Conservation (phyloP, 2,329 filamentous ascomycete species). For the Pseudodiploospora longispora region DNA sequence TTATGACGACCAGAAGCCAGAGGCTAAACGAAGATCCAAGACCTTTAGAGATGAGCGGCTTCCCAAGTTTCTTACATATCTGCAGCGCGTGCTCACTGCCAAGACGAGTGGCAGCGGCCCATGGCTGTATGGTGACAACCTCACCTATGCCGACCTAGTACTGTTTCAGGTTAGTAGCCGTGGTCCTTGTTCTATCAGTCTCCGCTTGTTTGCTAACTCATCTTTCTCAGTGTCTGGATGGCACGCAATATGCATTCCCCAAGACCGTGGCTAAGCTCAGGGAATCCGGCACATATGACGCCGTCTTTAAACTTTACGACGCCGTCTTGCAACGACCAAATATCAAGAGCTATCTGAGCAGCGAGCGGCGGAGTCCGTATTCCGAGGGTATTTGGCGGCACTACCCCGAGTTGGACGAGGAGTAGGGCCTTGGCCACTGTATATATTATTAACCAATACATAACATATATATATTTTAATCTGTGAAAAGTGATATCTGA, state of each 20-base stretch:
- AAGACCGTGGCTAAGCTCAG: slow-evolving; percentile 52
- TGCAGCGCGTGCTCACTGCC: slow-evolving; percentile 54
- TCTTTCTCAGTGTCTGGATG: slow-evolving; percentile 40
- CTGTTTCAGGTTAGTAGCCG: slow-evolving; percentile 54
- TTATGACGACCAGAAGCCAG: slow-evolving; percentile 70
- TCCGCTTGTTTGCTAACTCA: slow-evolving; percentile 1
- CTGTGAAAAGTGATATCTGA: too few relatives aligned
- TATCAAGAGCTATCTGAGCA: slow-evolving; percentile 61
- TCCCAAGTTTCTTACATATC: slow-evolving; percentile 65
- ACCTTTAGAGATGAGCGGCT: slow-evolving; percentile 54
- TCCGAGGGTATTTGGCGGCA: slow-evolving; percentile 59
- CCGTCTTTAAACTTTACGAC: slow-evolving; percentile 57
- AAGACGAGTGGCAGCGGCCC: slow-evolving; percentile 50
- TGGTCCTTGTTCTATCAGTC: neutral
- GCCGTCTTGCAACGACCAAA: slow-evolving; percentile 54
- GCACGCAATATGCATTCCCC: slow-evolving; percentile 59
- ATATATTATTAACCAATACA: too few relatives aligned
- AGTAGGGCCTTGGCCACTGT: neutral
- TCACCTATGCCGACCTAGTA: slow-evolving; percentile 68
- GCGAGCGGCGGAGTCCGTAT: slow-evolving; percentile 55
- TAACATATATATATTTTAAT: too few relatives aligned
- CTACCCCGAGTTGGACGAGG: slow-evolving; percentile 63
- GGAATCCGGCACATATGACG: slow-evolving; percentile 46
- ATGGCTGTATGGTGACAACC: slow-evolving; percentile 55
- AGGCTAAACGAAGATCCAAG: slow-evolving; percentile 48